A percentile compares a stretch with the other conserved stretches of the same genome.
Conservation (phyloP, 1,139 yeast species). For the Blastobotrys persicus region DNA sequence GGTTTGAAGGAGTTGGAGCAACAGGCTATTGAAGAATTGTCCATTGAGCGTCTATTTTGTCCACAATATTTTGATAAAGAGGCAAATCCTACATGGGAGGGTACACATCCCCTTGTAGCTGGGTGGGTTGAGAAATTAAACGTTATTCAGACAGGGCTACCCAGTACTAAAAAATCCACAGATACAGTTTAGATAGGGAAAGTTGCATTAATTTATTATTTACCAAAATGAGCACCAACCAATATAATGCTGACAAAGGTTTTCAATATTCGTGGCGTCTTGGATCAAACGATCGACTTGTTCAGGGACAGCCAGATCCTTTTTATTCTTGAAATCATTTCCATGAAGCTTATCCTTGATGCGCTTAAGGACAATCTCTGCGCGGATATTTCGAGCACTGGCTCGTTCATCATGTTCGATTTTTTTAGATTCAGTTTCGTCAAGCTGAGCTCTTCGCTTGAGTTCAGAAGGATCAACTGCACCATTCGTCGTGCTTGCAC, state of each 20-base stretch:
- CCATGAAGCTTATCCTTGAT: slow-evolving; percentile 93
- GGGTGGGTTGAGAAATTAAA: slow-evolving; percentile 38
- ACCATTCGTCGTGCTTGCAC: slow-evolving; percentile 13
- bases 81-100: slow-evolving; percentile 37
- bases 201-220: slow-evolving; percentile 4
- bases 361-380: slow-evolving; percentile 83
- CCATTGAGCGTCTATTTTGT: slow-evolving; percentile 51
- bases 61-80: slow-evolving; percentile 51
- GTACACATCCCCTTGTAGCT: slow-evolving; percentile 40
- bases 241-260: slow-evolving; percentile 91
- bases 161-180: background rate
- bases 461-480: slow-evolving; percentile 54
- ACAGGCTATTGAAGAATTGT: slow-evolving; percentile 50
- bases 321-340: slow-evolving; percentile 75
- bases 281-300: slow-evolving; percentile 94
- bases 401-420: slow-evolving; percentile 60
- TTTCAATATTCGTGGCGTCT: slow-evolving; percentile 96
- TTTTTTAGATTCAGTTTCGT: slow-evolving; percentile 68
- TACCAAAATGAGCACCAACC: slow-evolving; percentile 99
- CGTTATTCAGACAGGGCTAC: background rate
- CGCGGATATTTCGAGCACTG: slow-evolving; percentile 84
- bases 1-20: slow-evolving; percentile 30
- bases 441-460: slow-evolving; percentile 69
- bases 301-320: slow-evolving; percentile 73
- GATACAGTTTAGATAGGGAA: background rate